phyloP scores from a whole-genome alignment of 352 stramenopile genomes.

The Globisporangium cylindrosporum region DNA sequence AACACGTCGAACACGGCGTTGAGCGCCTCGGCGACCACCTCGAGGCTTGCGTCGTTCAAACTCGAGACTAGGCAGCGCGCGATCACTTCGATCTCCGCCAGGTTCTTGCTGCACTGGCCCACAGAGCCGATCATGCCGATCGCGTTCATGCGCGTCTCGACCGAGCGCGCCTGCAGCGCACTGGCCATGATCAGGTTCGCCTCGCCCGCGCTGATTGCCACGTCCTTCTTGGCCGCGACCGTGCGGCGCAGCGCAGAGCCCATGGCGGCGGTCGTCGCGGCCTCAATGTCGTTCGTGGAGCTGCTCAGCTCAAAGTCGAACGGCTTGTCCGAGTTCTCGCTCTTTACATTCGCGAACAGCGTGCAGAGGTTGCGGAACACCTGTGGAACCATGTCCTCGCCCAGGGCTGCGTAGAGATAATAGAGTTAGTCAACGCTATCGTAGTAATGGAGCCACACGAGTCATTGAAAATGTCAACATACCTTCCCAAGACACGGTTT shows the following conservation, averaged over 20 bases:
- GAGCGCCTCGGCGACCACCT: slow-evolving; percentile 81
- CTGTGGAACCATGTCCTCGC: slow-evolving; percentile 57
- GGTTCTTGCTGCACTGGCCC: slow-evolving; percentile 62
- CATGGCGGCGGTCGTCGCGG: slow-evolving; percentile 69
- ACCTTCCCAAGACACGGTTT: slow-evolving; percentile 53
- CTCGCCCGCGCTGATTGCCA: slow-evolving; percentile 56
- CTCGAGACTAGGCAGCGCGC: slow-evolving; percentile 52
- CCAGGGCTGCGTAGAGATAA: slow-evolving; percentile 24
- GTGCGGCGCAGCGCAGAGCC: slow-evolving; percentile 63
- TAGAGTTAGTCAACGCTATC: not conserved
- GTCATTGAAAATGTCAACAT: not conserved
- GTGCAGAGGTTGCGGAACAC: slow-evolving; percentile 79
- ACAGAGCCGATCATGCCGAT: slow-evolving; percentile 79
- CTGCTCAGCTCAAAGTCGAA: slow-evolving; percentile 39
- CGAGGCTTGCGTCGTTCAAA: slow-evolving; percentile 66
- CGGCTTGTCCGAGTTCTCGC: slow-evolving; percentile 28
- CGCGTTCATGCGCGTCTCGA: slow-evolving; percentile 72
- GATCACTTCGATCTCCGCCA: slow-evolving; percentile 69
- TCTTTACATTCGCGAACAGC: slow-evolving; percentile 66
- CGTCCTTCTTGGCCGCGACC: slow-evolving; percentile 44
- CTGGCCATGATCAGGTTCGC: slow-evolving; percentile 66
- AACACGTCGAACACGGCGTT: slow-evolving; percentile 89
- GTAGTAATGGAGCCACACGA: not conserved
- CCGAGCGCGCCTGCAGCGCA: slow-evolving; percentile 54
- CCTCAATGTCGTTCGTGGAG: slow-evolving; percentile 61